Base-by-base conservation (phyloP, 345 rosid genomes). In the Nephelium lappaceum region DNA sequence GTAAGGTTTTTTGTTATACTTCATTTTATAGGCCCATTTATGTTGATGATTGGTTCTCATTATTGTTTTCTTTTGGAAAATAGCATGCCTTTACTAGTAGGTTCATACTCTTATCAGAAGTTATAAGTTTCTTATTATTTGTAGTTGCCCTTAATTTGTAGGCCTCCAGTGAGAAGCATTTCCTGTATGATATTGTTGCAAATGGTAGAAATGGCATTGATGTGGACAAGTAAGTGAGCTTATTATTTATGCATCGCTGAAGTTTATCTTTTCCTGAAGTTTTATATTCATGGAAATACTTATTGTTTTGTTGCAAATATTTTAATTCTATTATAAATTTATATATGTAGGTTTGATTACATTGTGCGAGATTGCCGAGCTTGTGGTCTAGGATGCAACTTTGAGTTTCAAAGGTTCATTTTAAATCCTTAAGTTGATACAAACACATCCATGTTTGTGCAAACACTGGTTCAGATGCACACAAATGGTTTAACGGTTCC, bases 121-220 rank as follows among this genome's bases (percentile, higher is more conserved):
- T 24, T 31, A 19, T 49, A 4, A 61, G 18, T 58, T 60, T 65
- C 5, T 74, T 27, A 23, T 45, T 61, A 3, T 71, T 42, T 80
- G 42, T 71, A 64, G 8, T 45, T 53, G 21, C 61, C 53, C 12
- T 78, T 42, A 31, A 69, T 71, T 38, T 85, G 77, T 77, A 93
- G 98, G 84, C 81, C 69, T 73, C 85, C 36, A 81, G 49, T 60
- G 97, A 90, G 85, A 95, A 93, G 80, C 89, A 80, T 42, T 95
- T 91, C 88, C 84, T 95, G 84, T 93, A 92, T 86, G 99, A 95
- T 79, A 92, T 95, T 85, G 99, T 95, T 77, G 98, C 99, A 77
- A 95, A 95, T 85, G 99, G 99, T 78, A 91, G 94, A 82, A 95
- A 92, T 83, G 98, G 99, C 80, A 90, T 95, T 76, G 99, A 95